Conservation (phyloP, 805 yeast species). For the Metschnikowia drakensbergensis region DNA sequence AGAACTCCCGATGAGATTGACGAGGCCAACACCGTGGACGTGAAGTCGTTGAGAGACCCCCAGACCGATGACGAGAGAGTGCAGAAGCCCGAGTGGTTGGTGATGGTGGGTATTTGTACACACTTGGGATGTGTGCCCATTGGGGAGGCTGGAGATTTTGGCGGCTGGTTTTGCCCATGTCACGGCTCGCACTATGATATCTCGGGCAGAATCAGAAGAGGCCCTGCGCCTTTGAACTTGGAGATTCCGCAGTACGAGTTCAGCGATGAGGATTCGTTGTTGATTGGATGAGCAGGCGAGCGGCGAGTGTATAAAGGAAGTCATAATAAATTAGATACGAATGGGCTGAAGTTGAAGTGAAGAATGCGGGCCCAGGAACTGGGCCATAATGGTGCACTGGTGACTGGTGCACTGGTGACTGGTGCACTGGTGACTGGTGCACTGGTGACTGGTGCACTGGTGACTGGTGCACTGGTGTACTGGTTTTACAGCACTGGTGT, state of each 20-base stretch:
- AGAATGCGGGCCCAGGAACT: too few relatives aligned
- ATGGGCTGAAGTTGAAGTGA: not conserved
- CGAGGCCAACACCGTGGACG: slow-evolving; percentile 86
- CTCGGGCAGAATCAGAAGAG: slow-evolving; percentile 99
- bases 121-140: slow-evolving; percentile 99
- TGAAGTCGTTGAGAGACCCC: slow-evolving; percentile 85
- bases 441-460: too few relatives aligned
- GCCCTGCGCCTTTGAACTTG: slow-evolving; percentile 99
- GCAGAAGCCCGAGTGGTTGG: slow-evolving; percentile 95
- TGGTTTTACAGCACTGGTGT: too few relatives aligned
- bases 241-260: slow-evolving; percentile 93
- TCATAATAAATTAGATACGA: not conserved
- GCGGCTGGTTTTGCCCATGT: slow-evolving; percentile 99
- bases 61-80: slow-evolving; percentile 91
- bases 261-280: slow-evolving; percentile 68
- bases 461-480: too few relatives aligned
- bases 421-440: too few relatives aligned
- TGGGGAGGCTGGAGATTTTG: slow-evolving; percentile 99
- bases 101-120: slow-evolving; percentile 99
- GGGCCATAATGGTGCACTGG: too few relatives aligned
- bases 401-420: too few relatives aligned
- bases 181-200: slow-evolving; percentile 99
- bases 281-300: slow-evolving; percentile 89
- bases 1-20: slow-evolving; percentile 90
- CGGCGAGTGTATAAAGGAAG: not conserved